Base-by-base conservation (phyloP, 225 moss, liverwort and hornwort genomes). In the Climacium dendroides region DNA sequence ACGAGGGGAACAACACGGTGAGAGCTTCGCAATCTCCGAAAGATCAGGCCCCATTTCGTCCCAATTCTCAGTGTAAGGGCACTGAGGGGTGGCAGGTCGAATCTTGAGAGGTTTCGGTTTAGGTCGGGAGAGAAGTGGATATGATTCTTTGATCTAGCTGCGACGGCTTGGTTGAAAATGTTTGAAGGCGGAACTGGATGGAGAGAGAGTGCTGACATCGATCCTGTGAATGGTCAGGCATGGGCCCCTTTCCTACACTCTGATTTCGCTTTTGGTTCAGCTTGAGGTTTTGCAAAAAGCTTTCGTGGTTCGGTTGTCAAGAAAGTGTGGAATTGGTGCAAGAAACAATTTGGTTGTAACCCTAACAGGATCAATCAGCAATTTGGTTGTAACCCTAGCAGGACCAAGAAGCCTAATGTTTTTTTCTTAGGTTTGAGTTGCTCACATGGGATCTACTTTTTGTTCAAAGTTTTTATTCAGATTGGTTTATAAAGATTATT, bases 171-270 rank as follows among this genome's bases (percentile, higher is more conserved):
- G 79, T 74, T 63, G 70, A 94, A 90, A 83, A 94, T 94, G 94
- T 94, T 92, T 79, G 94, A 94, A 80, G 87, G 91, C 65, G 94
- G 87, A 76, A 89, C 79, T 37, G 85, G 91, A 81, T 94, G 94
- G 94, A 91, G 90, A 92, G 91, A 94, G 86, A 91, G 83, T 87
- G 91, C 89, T 80, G 91, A 92, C 66, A 91, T 92, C 88, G 92
- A 92, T 94, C 89, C 85, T 86, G 94, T 91, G 83, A 89, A 94
- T 89, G 90, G 90, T 90, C 91, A 94, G 92, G 94, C 92, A 92
- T 91, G 90, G 82, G 66, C 87, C 39, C 15, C 73, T 71, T 81
- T 74, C 63, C 55, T 45, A 58, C 79, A 25, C 80, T 87, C 86
- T 87, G 50, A 62, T 64, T 63, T 83, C 26, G 34, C 45, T 12